Conservation (phyloP, 768 basidiomycete species). For the Pisolithus orientalis region DNA sequence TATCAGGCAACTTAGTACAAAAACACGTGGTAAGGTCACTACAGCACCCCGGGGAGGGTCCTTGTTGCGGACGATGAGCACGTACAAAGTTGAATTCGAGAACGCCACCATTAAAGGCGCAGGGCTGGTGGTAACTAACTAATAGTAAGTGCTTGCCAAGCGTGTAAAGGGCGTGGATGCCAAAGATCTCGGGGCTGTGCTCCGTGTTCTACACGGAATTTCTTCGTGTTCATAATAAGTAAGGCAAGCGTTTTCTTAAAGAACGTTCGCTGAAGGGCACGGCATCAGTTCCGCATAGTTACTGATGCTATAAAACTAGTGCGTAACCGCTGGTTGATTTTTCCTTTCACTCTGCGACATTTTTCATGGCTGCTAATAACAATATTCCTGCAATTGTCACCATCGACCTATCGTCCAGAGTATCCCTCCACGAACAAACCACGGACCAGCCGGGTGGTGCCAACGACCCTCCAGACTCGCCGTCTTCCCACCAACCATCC, state of each 20-base stretch:
- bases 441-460: background rate
- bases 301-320: constrained; percentile 6
- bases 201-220: background rate
- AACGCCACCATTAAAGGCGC: background rate
- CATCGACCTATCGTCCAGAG: constrained; percentile 28
- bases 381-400: constrained; percentile 31
- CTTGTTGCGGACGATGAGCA: background rate
- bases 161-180: background rate
- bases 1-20: constrained; percentile 14
- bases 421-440: constrained; percentile 11
- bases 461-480: background rate
- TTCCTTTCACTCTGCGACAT: constrained; percentile 1
- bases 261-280: background rate
- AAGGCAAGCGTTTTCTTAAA: background rate
- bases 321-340: background rate
- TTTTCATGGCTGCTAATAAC: constrained; percentile 9
- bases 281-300: background rate
- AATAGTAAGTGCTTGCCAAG: background rate
- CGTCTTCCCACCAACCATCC: background rate
- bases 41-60: too few species aligned
- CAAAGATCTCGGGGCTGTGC: background rate
- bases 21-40: background rate
- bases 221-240: background rate
- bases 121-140: background rate
- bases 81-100: background rate